Base-by-base conservation (phyloP, 2,329 filamentous ascomycete genomes). In the Huntiella abstrusa region DNA sequence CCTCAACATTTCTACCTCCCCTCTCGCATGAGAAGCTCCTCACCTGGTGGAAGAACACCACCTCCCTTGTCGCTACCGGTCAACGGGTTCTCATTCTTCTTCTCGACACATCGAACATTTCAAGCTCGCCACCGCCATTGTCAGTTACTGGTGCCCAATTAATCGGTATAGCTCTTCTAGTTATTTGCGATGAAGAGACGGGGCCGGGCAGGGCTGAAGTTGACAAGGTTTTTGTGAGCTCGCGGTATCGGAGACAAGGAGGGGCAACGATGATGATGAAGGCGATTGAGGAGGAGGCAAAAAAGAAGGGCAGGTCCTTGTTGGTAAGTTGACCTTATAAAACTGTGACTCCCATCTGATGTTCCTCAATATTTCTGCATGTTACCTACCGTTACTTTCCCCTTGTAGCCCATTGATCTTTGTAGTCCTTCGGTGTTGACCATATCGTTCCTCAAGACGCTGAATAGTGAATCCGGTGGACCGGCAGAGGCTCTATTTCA, bases 1-100 rank as follows among this genome's bases (percentile, higher is more conserved):
- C 73, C 33, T 70, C 70, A 19, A 71, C 66, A 4, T 79, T 78
- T 55, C 61, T 75, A 11, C 71, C 72, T n/a, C 74, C 75, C 0
- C 60, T 78, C 33, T 66, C 66, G 41, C 64, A 72, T 55, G 62
- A 67, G 34, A 72, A 71, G 55, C 67, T 79, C 35, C 60, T 71
- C 28, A 53, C 60, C 6, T 77, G 68, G 64, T 79, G 74, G 75
- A 67, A 68, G 54, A 62, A 65, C 16, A 60, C 65, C 17, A 66
- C 71, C 45, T 60, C 64, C 16, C 67, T 75, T 54, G 63, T 68
- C 28, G 57, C 54, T 12, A 55, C 58, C 12, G 67, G 65, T 17
- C 60, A 56, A 11, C 62, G 71, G 10, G 57, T 69, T 51, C 75
- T 79, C 49, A 60, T 73, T 46, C 61, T 78, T 41, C 64, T 74